Percentiles rank a stretch among this genome's conserved stretches.
Conservation (phyloP, 2,329 filamentous ascomycete species). For the Penicillium sclerotiorum region DNA sequence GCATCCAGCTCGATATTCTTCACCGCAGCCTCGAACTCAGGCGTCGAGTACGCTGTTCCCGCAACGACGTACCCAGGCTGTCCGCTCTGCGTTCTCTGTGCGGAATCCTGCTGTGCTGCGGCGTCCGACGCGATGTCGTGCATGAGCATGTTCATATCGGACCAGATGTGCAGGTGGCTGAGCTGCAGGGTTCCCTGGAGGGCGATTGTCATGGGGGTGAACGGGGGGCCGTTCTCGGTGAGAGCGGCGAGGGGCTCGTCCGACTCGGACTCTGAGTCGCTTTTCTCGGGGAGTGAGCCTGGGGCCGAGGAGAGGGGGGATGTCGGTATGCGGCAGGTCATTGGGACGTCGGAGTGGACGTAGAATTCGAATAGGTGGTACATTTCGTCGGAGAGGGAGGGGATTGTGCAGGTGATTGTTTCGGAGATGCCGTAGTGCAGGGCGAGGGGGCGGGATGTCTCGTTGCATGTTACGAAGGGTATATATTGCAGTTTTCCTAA, state of each 20-base stretch:
- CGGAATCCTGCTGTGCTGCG: slow-evolving; percentile 46
- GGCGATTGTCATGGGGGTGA: slow-evolving; percentile 82
- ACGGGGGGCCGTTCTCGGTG: slow-evolving; percentile 35
- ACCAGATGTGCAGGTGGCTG: slow-evolving; percentile 87
- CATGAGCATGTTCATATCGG: slow-evolving; percentile 84
- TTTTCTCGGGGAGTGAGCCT: slow-evolving; percentile 28
- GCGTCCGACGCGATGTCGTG: slow-evolving; percentile 54
- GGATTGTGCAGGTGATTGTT: slow-evolving; percentile 63
- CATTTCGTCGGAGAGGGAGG: slow-evolving; percentile 55
- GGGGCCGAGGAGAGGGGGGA: slow-evolving; percentile 59
- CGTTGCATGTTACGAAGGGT: slow-evolving; percentile 86
- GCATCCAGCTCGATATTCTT: slow-evolving; percentile 18
- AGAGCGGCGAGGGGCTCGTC: slow-evolving; percentile 45
- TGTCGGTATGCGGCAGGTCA: slow-evolving; percentile 85
- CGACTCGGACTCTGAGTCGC: slow-evolving; percentile 41
- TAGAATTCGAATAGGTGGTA: slow-evolving; percentile 76
- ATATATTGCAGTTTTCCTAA: slow-evolving; percentile 87
- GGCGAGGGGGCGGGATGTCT: slow-evolving; percentile 79
- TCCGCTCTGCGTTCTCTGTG: slow-evolving; percentile 49
- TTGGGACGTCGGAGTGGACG: slow-evolving; percentile 91
- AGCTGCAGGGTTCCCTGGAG: slow-evolving; percentile 85
- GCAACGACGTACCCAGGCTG: slow-evolving; percentile 79
- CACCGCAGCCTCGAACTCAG: slow-evolving; percentile 61
- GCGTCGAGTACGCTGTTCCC: slow-evolving; percentile 82
- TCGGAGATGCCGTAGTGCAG: slow-evolving; percentile 75